Conservation (phyloP, 2,329 filamentous ascomycete genomes). For the Nigrospora sphaerica region DNA sequence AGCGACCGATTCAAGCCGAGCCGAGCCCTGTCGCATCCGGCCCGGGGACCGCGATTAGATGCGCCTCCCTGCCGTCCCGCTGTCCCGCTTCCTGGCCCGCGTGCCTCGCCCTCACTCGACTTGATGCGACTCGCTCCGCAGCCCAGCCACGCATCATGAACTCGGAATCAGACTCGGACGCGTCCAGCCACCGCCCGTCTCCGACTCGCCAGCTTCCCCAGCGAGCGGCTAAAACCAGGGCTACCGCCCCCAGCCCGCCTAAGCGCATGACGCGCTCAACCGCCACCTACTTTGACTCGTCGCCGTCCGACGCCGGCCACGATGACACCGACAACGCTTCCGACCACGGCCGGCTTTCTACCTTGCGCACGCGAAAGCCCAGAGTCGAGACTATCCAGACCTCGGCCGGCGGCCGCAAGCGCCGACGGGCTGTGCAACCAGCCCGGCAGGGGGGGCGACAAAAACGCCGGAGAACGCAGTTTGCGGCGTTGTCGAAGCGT, state of each 20-base stretch:
- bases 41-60: no score
- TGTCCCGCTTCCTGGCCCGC: neutral
- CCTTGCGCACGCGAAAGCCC: no score
- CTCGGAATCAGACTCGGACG: slow-evolving; percentile 3
- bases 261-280: slow-evolving; percentile 16
- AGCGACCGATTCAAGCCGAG: no score
- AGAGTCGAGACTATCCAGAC: neutral
- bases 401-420: neutral
- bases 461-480: no score
- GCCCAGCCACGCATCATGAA: slow-evolving; percentile 1
- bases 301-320: neutral
- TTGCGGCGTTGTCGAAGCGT: no score
- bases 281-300: slow-evolving; percentile 12
- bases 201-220: slow-evolving; percentile 16
- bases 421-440: neutral
- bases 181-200: slow-evolving; percentile 3
- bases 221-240: slow-evolving; percentile 20
- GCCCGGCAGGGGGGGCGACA: no score
- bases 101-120: neutral
- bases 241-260: slow-evolving; percentile 9
- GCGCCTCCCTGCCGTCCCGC: no score
- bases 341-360: no score
- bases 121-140: neutral
- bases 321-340: neutral
- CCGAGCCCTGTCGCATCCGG: no score